Evolutionary conservation across 2,329 filamentous ascomycete species (phyloP).

Genomic region (Chaetomium sp.): DNA sequence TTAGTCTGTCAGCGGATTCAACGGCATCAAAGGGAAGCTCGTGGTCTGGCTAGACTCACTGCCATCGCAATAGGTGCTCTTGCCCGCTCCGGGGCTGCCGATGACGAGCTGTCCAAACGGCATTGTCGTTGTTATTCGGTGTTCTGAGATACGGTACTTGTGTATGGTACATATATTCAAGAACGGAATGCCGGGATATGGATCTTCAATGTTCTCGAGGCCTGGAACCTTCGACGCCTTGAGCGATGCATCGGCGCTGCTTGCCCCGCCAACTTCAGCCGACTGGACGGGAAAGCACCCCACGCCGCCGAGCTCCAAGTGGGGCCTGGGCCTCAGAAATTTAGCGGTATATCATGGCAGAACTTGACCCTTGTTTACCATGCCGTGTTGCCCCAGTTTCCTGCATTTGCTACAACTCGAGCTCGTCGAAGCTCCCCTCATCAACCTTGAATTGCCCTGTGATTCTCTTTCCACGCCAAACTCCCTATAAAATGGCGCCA

Average conservation of each 20-base stretch:
- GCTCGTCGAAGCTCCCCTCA: conserved; percentile 22
- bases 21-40: neutral
- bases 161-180: neutral
- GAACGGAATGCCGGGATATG: neutral
- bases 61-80: conserved; percentile 98
- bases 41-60: conserved; percentile 55
- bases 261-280: conserved; percentile 23
- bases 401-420: conserved; percentile 17
- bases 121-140: conserved; percentile 43
- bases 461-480: conserved; percentile 1
- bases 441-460: conserved; percentile 3
- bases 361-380: conserved; percentile 33
- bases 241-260: neutral
- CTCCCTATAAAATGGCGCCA: conserved; percentile 43
- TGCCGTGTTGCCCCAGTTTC: conserved; percentile 23
- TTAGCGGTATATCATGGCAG: conserved; percentile 33
- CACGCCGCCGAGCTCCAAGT: conserved; percentile 1
- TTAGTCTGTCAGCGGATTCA: neutral
- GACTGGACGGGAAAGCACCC: neutral
- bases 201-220: neutral
- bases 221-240: conserved; percentile 6
- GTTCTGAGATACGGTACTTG: neutral
- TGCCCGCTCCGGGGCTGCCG: conserved; percentile 92
- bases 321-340: conserved; percentile 14
- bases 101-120: conserved; percentile 77